phyloP scores from a whole-genome alignment of 2,329 filamentous ascomycete genomes.

The Samsoniella hepiali region DNA sequence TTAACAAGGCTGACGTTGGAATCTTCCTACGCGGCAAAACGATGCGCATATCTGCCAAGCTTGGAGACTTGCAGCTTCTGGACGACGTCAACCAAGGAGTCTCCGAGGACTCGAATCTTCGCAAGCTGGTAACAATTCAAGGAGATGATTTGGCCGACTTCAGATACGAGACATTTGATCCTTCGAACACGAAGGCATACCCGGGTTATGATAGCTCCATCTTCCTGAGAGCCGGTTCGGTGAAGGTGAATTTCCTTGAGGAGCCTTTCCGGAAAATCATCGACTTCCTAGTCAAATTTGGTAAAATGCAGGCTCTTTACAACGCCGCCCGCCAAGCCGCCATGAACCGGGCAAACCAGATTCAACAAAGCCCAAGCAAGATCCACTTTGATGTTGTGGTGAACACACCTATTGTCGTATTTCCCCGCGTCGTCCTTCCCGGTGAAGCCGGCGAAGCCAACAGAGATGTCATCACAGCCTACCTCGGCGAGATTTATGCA shows the following conservation, averaged over 20 bases:
- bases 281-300: conserved; percentile 96
- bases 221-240: conserved; percentile 84
- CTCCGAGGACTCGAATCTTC: conserved; percentile 72
- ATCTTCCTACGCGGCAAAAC: conserved; percentile 82
- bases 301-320: conserved; percentile 98
- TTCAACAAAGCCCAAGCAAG: conserved; percentile 84
- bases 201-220: conserved; percentile 94
- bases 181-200: conserved; percentile 65
- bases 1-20: conserved; percentile 88
- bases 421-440: conserved; percentile 73
- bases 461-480: conserved; percentile 83
- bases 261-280: conserved; percentile 98
- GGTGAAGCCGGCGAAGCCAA: conserved; percentile 65
- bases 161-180: conserved; percentile 92
- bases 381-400: conserved; percentile 93
- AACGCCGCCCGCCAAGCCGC: conserved; percentile 95
- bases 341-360: conserved; percentile 85
- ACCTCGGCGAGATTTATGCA: conserved; percentile 94
- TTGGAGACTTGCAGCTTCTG: conserved; percentile 83
- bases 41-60: conserved; percentile 80
- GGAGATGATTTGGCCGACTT: conserved; percentile 96
- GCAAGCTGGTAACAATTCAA: conserved; percentile 89
- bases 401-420: conserved; percentile 93
- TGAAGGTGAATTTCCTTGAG: conserved; percentile 95
- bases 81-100: conserved; percentile 95